Conservation (phyloP, 2,329 filamentous ascomycete genomes). For the Fusarium falciforme region DNA sequence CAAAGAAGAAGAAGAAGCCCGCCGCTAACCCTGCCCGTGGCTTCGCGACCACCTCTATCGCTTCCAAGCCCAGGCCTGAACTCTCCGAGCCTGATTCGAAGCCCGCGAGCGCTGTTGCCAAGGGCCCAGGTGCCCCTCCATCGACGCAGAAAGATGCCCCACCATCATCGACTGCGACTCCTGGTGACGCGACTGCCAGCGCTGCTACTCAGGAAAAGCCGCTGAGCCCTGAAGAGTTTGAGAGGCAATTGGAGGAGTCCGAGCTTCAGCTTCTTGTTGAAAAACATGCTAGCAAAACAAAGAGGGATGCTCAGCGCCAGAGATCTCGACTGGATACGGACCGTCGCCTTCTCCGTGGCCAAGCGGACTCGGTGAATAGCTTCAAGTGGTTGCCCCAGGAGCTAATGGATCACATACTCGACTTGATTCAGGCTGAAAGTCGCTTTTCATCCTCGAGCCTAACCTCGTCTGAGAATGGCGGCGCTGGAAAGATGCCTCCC, state of each 20-base stretch:
- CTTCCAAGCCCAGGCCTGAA: constrained; percentile 82
- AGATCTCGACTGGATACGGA: constrained; percentile 85
- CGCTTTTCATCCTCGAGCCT: constrained; percentile 66
- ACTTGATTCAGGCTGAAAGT: constrained; percentile 75
- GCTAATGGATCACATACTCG: constrained; percentile 80
- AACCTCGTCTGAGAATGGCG: constrained; percentile 55
- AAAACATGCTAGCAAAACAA: constrained; percentile 81
- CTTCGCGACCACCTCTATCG: constrained; percentile 92
- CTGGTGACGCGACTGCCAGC: constrained; percentile 39
- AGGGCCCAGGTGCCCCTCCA: constrained; percentile 47
- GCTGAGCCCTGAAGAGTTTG: constrained; percentile 87
- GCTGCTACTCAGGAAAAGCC: constrained; percentile 53
- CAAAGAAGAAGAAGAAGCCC: constrained; percentile 92
- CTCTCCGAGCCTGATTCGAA: constrained; percentile 52
- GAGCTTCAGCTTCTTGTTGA: constrained; percentile 90
- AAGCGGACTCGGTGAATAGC: constrained; percentile 78
- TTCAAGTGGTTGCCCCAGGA: constrained; percentile 85
- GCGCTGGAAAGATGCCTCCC: constrained; percentile 64
- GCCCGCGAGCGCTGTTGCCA: constrained; percentile 22
- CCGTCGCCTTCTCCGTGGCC: constrained; percentile 80
- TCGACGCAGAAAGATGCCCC: constrained; percentile 45
- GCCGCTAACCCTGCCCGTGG: constrained; percentile 88
- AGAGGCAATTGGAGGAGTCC: constrained; percentile 88
- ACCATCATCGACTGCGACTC: constrained; percentile 41
- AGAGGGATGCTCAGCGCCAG: constrained; percentile 82